Percentiles rank a stretch among this genome's conserved stretches.
phyloP scores from a whole-genome alignment of 2,329 filamentous ascomycete species.

The Domatiomyces catenatus region DNA sequence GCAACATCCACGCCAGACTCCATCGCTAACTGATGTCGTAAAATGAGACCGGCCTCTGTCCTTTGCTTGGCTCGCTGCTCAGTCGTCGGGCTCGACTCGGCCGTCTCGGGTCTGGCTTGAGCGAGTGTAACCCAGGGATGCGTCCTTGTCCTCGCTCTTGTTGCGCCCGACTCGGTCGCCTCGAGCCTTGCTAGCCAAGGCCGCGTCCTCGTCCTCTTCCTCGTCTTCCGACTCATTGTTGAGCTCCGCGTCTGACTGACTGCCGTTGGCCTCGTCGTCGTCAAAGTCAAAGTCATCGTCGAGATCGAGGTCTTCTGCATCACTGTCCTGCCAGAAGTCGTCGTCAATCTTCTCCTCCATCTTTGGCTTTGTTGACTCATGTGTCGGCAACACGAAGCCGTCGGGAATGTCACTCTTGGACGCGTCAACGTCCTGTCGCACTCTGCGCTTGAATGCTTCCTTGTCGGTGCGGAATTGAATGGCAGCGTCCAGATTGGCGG shows the following conservation, averaged over 20 bases:
- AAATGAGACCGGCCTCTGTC: neutral
- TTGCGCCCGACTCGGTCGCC: conserved; percentile 5
- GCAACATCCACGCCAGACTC: conserved; percentile 3
- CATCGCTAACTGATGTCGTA: conserved; percentile 8
- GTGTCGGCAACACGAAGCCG: conserved; percentile 69
- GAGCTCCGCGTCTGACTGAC: conserved; percentile 23
- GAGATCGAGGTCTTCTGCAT: conserved; percentile 44
- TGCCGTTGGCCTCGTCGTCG: conserved; percentile 32
- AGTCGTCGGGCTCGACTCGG: conserved; percentile 10
- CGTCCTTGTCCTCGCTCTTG: conserved; percentile 8
- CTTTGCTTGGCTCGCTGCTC: neutral
- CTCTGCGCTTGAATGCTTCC: conserved; percentile 52
- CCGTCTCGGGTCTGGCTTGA: conserved; percentile 3
- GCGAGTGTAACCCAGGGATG: too few relatives aligned
- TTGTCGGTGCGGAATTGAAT: conserved; percentile 67
- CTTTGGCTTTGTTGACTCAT: conserved; percentile 38
- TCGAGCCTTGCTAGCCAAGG: neutral
- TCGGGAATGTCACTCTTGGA: conserved; percentile 67
- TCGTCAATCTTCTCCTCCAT: conserved; percentile 51
- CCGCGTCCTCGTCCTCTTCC: conserved; percentile 18
- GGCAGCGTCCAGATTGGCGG: conserved; percentile 86
- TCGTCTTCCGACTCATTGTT: conserved; percentile 44
- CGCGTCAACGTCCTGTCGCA: conserved; percentile 52
- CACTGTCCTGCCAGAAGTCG: conserved; percentile 68
- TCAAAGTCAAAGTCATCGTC: conserved; percentile 35